Evolutionary conservation across 179 eudicot species (phyloP).

Genomic region (Camellia oleifera): DNA sequence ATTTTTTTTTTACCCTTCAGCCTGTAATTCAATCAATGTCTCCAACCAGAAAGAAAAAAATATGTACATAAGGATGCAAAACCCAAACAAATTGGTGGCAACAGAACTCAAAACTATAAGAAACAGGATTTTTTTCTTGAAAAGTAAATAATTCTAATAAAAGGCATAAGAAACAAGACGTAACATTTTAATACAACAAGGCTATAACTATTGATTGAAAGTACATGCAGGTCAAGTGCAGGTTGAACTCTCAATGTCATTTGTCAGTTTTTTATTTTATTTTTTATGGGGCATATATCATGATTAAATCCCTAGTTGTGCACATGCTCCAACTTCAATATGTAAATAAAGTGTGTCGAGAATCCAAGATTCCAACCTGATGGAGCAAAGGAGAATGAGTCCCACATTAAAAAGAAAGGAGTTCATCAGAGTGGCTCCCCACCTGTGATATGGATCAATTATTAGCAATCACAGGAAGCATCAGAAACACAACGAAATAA

Average conservation of each 20-base stretch:
- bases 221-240: neutral
- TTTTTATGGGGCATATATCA: no score
- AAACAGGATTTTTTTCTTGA: no score
- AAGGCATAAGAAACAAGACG: neutral
- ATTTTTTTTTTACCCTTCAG: no score
- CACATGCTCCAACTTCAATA: no score
- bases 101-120: no score
- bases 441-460: constrained; percentile 47
- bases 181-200: neutral
- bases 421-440: constrained; percentile 99
- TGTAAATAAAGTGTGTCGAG: neutral
- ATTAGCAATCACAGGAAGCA: constrained; percentile 8
- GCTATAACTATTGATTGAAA: neutral
- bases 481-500: neutral
- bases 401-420: constrained; percentile 96
- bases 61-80: no score
- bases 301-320: no score
- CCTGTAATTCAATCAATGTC: no score
- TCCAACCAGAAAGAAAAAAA: no score
- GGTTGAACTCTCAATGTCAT: neutral
- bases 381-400: constrained; percentile 96
- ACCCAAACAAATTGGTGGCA: no score
- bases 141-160: no score
- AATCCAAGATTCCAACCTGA: constrained; percentile 55
- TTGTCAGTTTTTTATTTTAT: neutral